These are phyloP conservation scores for Acanthamoeba healyi DNA, from an alignment of 208 protist species.

Conservation along the genomic window DNA sequence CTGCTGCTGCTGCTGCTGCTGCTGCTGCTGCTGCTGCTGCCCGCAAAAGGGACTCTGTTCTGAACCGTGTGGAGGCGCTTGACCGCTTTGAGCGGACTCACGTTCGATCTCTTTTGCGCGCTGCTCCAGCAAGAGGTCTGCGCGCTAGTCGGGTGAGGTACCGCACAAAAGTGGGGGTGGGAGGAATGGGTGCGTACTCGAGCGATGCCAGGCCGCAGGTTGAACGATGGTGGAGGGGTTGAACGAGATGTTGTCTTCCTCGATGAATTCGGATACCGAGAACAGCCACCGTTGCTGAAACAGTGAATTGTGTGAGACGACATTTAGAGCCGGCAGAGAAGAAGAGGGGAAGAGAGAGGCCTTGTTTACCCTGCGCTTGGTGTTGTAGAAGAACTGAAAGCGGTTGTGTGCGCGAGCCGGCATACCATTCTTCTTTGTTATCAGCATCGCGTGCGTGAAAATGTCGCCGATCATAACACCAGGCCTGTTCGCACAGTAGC, in stretches of 20 bases:
- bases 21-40: no score
- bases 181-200: neutral
- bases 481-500: neutral
- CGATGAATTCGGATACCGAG: neutral
- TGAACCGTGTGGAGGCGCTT: no score
- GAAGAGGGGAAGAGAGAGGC: no score
- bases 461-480: conserved; percentile 1
- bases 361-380: neutral
- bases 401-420: neutral
- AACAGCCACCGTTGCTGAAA: neutral
- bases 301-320: neutral
- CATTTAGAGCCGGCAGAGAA: no score
- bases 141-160: no score
- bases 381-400: conserved; percentile 12
- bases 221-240: neutral
- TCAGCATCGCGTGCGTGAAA: neutral
- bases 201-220: neutral
- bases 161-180: neutral
- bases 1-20: no score
- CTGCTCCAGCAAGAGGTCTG: neutral
- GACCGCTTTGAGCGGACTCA: neutral
- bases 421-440: neutral
- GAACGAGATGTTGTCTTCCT: conserved; percentile 18
- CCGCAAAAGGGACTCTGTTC: no score
- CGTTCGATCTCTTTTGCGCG: neutral